A percentile compares a stretch with the other conserved stretches of the same genome.
Conservation (phyloP, 495 filamentous ascomycete species). For the Hypoxylon perforatum region DNA sequence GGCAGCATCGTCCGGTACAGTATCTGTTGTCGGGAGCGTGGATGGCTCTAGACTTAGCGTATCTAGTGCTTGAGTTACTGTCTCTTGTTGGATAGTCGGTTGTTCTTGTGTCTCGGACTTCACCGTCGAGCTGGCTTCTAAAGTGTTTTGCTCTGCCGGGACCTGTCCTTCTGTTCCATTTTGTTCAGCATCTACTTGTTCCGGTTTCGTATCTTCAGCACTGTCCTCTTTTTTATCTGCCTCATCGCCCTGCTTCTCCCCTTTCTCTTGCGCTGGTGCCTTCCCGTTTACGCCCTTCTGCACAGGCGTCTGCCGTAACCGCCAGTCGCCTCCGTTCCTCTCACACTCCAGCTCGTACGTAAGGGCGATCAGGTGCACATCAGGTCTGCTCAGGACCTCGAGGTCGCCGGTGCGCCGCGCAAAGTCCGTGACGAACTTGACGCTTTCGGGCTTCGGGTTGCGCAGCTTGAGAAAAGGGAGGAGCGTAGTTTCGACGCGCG, state of each 20-base stretch:
- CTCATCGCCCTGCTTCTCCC: constrained; percentile 38
- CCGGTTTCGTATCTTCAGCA: constrained; percentile 3
- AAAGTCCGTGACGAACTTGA: constrained; percentile 85
- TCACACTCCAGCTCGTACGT: constrained; percentile 92
- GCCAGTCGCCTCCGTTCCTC: constrained; percentile 83
- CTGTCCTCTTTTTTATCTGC: constrained; percentile 11
- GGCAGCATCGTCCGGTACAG: constrained; percentile 7
- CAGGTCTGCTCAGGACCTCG: constrained; percentile 83
- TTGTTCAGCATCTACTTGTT: not conserved
- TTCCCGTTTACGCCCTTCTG: constrained; percentile 81
- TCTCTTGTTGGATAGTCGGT: constrained; percentile 34
- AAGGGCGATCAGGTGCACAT: constrained; percentile 88
- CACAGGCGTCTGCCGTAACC: constrained; percentile 77
- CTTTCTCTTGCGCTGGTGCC: constrained; percentile 59
- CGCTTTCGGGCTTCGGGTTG: constrained; percentile 75
- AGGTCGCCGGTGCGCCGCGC: constrained; percentile 90
- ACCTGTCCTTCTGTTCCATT: constrained; percentile 7
- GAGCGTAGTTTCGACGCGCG: constrained; percentile 82
- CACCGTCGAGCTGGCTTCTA: constrained; percentile 18
- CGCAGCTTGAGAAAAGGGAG: constrained; percentile 85
- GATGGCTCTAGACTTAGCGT: constrained; percentile 41
- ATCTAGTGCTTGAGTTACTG: constrained; percentile 36
- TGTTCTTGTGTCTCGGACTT: constrained; percentile 27
- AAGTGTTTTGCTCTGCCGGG: constrained; percentile 6
- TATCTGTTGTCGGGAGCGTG: constrained; percentile 24